Conservation (phyloP, 768 basidiomycete genomes). For the Boletus rubescentipes region DNA sequence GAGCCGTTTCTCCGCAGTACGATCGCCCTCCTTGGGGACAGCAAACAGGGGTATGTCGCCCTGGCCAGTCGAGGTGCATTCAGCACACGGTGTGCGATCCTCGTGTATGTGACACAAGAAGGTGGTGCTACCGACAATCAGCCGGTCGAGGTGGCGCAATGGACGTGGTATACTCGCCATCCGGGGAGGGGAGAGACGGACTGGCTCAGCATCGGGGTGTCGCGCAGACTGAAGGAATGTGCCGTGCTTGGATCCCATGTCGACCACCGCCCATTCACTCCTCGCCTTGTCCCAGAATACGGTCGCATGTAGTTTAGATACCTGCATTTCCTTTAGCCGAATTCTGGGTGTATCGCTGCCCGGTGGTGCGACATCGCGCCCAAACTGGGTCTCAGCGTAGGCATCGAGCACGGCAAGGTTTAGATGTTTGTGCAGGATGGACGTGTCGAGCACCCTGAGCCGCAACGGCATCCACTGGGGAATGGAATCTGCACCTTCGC, state of each 20-base stretch:
- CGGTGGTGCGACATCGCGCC: slow-evolving; percentile 58
- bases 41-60: slow-evolving; percentile 60
- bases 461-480: slow-evolving; percentile 41
- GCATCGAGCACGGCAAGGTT: slow-evolving; percentile 63
- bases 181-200: slow-evolving; percentile 62
- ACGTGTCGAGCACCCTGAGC: slow-evolving; percentile 36
- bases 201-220: slow-evolving; percentile 29
- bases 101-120: slow-evolving; percentile 72
- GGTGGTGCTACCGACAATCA: slow-evolving; percentile 69
- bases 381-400: slow-evolving; percentile 67
- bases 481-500: slow-evolving; percentile 28
- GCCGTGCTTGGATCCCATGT: slow-evolving; percentile 86
- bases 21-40: slow-evolving; percentile 16
- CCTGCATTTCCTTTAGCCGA: slow-evolving; percentile 80
- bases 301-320: slow-evolving; percentile 79
- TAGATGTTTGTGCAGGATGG: slow-evolving; percentile 50
- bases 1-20: slow-evolving; percentile 23
- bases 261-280: slow-evolving; percentile 70
- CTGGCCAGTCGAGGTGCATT: slow-evolving; percentile 51
- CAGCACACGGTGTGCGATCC: slow-evolving; percentile 56
- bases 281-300: slow-evolving; percentile 64
- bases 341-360: slow-evolving; percentile 59
- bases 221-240: slow-evolving; percentile 53
- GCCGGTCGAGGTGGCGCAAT: slow-evolving; percentile 60
- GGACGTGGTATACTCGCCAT: slow-evolving; percentile 66